phyloP scores from a whole-genome alignment of 768 basidiomycete species.

The Phallus indusiatus region DNA sequence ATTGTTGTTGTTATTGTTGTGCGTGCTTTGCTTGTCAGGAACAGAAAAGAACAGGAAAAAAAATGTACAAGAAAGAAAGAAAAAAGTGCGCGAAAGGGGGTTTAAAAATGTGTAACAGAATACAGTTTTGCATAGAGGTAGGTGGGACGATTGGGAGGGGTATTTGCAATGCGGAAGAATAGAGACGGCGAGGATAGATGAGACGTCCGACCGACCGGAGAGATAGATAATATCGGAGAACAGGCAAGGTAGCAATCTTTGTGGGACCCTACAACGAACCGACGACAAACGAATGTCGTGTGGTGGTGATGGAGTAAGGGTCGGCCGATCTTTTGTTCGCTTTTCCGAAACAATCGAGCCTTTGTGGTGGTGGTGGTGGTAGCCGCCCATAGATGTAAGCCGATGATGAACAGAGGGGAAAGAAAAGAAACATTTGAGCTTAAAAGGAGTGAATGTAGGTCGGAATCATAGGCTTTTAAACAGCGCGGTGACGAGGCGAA shows the following conservation, averaged over 20 bases:
- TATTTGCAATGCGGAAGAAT: neutral
- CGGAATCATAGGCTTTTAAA: neutral
- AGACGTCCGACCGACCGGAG: neutral
- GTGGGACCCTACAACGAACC: too few species aligned
- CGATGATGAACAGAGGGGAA: neutral
- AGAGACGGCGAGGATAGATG: neutral
- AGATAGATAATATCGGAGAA: neutral
- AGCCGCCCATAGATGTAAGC: constrained; percentile 25
- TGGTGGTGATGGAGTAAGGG: neutral
- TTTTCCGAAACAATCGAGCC: constrained; percentile 2
- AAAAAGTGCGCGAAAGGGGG: neutral
- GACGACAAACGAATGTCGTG: neutral
- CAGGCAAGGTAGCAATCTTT: too few species aligned
- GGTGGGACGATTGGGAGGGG: too few species aligned
- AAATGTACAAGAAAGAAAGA: neutral
- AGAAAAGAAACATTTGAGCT: neutral
- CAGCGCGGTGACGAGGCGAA: neutral
- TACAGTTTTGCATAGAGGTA: neutral
- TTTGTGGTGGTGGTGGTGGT: neutral
- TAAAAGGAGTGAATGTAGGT: neutral
- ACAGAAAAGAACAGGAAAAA: neutral
- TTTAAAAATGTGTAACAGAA: neutral
- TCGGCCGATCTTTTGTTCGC: neutral
- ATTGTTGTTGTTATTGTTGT: neutral
- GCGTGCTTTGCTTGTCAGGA: neutral